These are phyloP conservation scores for Dalbergia cochinchinensis DNA, from an alignment of 306 rosid species.

Conservation along the genomic window DNA sequence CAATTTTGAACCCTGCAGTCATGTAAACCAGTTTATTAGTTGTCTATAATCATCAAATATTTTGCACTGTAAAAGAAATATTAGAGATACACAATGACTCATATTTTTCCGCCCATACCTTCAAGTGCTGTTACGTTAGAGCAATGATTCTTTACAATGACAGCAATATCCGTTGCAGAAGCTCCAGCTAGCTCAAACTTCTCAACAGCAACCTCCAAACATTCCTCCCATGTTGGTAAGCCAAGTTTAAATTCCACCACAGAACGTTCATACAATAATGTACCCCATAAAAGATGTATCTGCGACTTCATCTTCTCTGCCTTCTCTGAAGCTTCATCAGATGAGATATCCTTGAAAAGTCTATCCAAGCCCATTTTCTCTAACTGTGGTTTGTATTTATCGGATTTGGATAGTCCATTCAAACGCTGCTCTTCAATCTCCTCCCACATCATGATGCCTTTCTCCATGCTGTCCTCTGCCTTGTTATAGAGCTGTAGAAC, in stretches of 20 bases:
- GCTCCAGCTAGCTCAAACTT: slow-evolving; percentile 92
- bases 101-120: slow-evolving; percentile 57
- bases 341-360: slow-evolving; percentile 59
- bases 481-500: slow-evolving; percentile 80
- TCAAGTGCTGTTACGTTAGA: slow-evolving; percentile 88
- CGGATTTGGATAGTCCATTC: slow-evolving; percentile 78
- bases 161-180: slow-evolving; percentile 84
- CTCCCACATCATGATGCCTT: slow-evolving; percentile 84
- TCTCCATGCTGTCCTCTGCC: slow-evolving; percentile 91
- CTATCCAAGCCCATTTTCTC: slow-evolving; percentile 74
- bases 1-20: slow-evolving; percentile 87
- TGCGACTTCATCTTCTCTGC: slow-evolving; percentile 77
- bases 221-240: slow-evolving; percentile 88
- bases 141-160: slow-evolving; percentile 95
- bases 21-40: slow-evolving; percentile 39
- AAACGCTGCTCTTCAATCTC: slow-evolving; percentile 76
- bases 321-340: slow-evolving; percentile 77
- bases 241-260: slow-evolving; percentile 77
- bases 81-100: slow-evolving; percentile 21
- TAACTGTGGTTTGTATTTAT: slow-evolving; percentile 62
- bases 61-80: slow-evolving; percentile 12
- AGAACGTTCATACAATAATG: slow-evolving; percentile 84
- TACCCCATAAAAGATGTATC: slow-evolving; percentile 81
- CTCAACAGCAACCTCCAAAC: slow-evolving; percentile 83
- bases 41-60: slow-evolving; percentile 11